Percentiles rank a stretch among this genome's conserved stretches.
phyloP scores from a whole-genome alignment of 352 stramenopile genomes.

The Phytophthora meadii region DNA sequence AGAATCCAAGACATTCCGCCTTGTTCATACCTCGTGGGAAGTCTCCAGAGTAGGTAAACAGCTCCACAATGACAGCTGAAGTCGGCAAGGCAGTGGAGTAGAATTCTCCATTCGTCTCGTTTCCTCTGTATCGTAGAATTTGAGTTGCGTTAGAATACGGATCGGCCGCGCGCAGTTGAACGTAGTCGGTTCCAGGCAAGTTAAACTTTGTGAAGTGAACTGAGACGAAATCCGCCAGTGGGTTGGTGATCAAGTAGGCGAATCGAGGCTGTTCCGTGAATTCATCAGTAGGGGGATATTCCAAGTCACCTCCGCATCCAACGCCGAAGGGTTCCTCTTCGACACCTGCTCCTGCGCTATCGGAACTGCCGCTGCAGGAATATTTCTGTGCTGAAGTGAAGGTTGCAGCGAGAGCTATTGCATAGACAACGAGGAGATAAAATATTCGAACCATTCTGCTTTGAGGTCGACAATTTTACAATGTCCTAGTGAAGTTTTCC shows the following conservation, averaged over 20 bases:
- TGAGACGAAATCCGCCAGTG: slow-evolving; percentile 55
- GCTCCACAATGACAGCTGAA: slow-evolving; percentile 51
- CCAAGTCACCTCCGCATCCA: slow-evolving; percentile 36
- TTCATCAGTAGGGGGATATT: slow-evolving; percentile 34
- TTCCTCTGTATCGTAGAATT: slow-evolving; percentile 42
- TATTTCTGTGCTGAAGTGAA: slow-evolving; percentile 2
- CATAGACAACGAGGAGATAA: not conserved
- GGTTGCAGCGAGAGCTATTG: slow-evolving; percentile 5
- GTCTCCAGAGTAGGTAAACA: slow-evolving; percentile 35
- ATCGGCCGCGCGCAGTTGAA: slow-evolving; percentile 50
- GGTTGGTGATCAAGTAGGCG: slow-evolving; percentile 48
- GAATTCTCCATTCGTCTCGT: slow-evolving; percentile 35
- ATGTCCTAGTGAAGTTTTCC: slow-evolving; percentile 3
- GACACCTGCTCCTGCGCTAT: slow-evolving; percentile 7
- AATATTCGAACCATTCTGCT: slow-evolving; percentile 8
- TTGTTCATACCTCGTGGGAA: not conserved
- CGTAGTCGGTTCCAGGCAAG: slow-evolving; percentile 56
- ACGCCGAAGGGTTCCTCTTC: slow-evolving; percentile 33
- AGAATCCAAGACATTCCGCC: slow-evolving; percentile 53
- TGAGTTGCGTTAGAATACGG: slow-evolving; percentile 28
- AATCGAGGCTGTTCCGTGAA: slow-evolving; percentile 37
- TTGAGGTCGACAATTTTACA: slow-evolving; percentile 11
- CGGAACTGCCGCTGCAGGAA: slow-evolving; percentile 8
- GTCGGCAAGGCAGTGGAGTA: slow-evolving; percentile 44
- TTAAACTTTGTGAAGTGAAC: slow-evolving; percentile 75